Evolutionary conservation across 352 stramenopile species (phyloP).

Genomic region (Phytopythium helicoides): DNA sequence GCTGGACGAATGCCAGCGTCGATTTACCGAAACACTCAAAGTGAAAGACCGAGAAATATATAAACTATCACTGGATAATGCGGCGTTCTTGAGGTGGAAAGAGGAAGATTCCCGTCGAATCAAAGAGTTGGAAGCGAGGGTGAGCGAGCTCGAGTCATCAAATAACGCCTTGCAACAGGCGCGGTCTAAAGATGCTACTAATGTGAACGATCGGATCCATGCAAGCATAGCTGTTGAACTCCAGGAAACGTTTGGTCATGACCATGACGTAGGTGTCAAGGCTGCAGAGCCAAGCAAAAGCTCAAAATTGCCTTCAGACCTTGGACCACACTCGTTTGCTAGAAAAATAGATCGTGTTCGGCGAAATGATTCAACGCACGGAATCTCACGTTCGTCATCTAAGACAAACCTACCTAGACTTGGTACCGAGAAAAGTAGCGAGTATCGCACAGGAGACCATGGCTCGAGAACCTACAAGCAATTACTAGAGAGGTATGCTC

Average conservation of each 20-base stretch:
- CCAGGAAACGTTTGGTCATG: too few relatives aligned
- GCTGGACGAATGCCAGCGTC: slow-evolving; percentile 37
- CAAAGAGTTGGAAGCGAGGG: slow-evolving; percentile 31
- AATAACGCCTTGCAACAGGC: background rate
- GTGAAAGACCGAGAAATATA: slow-evolving; percentile 64
- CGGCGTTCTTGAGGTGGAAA: slow-evolving; percentile 57
- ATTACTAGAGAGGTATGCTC: slow-evolving; percentile 36
- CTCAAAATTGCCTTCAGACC: too few relatives aligned
- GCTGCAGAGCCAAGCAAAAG: too few relatives aligned
- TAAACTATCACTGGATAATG: slow-evolving; percentile 52
- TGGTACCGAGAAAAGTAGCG: background rate
- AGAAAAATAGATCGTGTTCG: background rate
- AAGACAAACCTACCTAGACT: slow-evolving; percentile 4
- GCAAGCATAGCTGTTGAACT: too few relatives aligned
- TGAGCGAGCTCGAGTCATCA: slow-evolving; percentile 37
- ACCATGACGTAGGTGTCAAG: too few relatives aligned
- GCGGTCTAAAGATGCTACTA: too few relatives aligned
- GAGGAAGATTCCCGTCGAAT: slow-evolving; percentile 61
- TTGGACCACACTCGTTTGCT: too few relatives aligned
- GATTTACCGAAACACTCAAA: slow-evolving; percentile 52
- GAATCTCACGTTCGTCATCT: background rate
- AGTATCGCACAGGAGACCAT: background rate
- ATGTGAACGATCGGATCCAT: too few relatives aligned
- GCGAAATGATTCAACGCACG: background rate
- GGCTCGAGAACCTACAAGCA: slow-evolving; percentile 26